These are phyloP conservation scores for Chenopodium berlandieri DNA, from an alignment of 148 eudicot species.

Conservation along the genomic window DNA sequence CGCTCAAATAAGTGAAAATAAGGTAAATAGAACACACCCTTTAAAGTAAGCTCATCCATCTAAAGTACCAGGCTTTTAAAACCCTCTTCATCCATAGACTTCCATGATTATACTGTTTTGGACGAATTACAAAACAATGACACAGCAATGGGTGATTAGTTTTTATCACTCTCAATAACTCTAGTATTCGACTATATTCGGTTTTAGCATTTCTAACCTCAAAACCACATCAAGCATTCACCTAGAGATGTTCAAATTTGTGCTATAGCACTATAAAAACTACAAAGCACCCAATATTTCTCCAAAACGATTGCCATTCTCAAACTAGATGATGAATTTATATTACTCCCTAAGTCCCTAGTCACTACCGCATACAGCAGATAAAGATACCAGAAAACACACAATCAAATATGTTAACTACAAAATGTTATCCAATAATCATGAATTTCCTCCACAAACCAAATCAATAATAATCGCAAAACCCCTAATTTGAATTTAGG, in stretches of 20 bases:
- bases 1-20: no score
- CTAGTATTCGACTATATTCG: no score
- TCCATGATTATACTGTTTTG: background rate
- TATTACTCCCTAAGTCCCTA: background rate
- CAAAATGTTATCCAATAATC: background rate
- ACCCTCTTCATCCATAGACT: background rate
- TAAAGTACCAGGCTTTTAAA: background rate
- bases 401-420: background rate
- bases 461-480: no score
- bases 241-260: background rate
- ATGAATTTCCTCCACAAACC: background rate
- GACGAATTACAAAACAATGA: background rate
- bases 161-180: background rate
- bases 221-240: background rate
- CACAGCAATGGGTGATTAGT: background rate
- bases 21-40: no score
- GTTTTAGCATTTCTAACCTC: background rate
- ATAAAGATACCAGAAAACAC: background rate
- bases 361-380: background rate
- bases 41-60: background rate
- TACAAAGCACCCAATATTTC: background rate
- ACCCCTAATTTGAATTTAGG: background rate
- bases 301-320: background rate
- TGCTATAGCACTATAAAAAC: background rate
- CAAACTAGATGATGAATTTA: background rate